phyloP scores from a whole-genome alignment of 257 asterid genomes.

The Primulina huaijiensis region DNA sequence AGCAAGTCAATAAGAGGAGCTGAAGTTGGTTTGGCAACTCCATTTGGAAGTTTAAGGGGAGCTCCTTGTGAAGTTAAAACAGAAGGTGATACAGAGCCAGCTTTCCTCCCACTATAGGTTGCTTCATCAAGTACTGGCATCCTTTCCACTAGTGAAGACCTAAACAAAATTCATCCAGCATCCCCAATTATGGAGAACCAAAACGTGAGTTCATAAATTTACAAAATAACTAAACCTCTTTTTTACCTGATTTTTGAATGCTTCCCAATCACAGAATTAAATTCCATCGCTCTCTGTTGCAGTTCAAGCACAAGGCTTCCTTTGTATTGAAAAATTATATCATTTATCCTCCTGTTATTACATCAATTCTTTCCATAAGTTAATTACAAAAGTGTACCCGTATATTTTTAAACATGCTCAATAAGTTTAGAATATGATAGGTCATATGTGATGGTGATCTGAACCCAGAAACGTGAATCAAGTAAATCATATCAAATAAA shows the following conservation, averaged over 20 bases:
- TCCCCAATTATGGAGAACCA: background rate
- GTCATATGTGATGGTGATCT: background rate
- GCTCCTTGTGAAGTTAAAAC: slow-evolving; percentile 78
- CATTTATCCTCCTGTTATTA: slow-evolving; percentile 41
- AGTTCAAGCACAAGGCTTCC: slow-evolving; percentile 55
- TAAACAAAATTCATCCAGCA: slow-evolving; percentile 33
- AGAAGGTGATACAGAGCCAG: slow-evolving; percentile 67
- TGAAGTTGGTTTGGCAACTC: slow-evolving; percentile 60
- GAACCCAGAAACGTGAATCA: background rate
- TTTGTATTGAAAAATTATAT: slow-evolving; percentile 37
- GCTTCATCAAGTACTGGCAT: slow-evolving; percentile 98
- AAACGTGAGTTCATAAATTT: background rate
- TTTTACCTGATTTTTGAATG: slow-evolving; percentile 48
- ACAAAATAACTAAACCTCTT: background rate
- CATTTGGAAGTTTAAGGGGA: slow-evolving; percentile 72
- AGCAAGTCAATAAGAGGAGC: slow-evolving; percentile 86
- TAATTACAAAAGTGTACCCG: background rate
- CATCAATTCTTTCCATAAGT: too few species aligned
- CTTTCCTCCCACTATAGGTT: slow-evolving; percentile 74
- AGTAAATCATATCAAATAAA: background rate
- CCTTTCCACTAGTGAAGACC: slow-evolving; percentile 85
- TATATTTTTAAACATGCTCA: too few species aligned
- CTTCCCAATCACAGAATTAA: slow-evolving; percentile 41
- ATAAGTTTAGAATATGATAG: background rate
- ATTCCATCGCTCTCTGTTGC: slow-evolving; percentile 61